Base-by-base conservation (phyloP, 176 grass and related monocot species). In the Neostapfia colusana region DNA sequence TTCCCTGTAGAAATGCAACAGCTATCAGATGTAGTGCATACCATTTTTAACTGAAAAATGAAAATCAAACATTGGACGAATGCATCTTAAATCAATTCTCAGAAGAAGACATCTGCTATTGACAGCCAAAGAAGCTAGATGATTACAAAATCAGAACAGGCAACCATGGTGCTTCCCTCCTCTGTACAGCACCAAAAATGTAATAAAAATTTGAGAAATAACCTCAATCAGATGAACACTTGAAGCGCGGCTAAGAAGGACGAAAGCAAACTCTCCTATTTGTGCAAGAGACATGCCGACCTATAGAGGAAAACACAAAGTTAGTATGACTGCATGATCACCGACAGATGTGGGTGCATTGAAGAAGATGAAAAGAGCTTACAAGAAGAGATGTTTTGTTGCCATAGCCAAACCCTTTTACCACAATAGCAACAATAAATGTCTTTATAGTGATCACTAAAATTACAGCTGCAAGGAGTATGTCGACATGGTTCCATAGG, bases 401-500 rank as follows among this genome's bases (percentile, higher is more conserved):
- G 84, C 86, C 92, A 84, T 99, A 99, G 48, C 96, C 89, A 79
- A 99, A 99, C 57, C 96, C 92, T 86, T 93, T 99, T 35, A 99
- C 92, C 0, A 99, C 96, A 70, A 95, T 20, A 54, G 96, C 83
- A 43, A 95, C 83, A 68, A 99, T 87, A 70, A 90, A 59, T 6
- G 96, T 99, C 86, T 99, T 99, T 74, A 95, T 74, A 38, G 81
- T 90, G 55, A 99, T 99, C 65, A 99, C 96, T 78, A 99, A 81
- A 76, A 99, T 95, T 64, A 99, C 96, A 80, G 96, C 85, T 78
- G 96, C 96, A 41, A 99, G 81, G 58, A 99, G 90, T 87, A 99
- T 99, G 89, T 99, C 96, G 27, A 99, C 96, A 85, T 99, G 96
- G 81, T 92, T 99, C 96, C 96, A 99, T 55, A 99, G 87, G 70